Evolutionary conservation across 768 basidiomycete genomes (phyloP).

Genomic region (Kwoniella shandongensis): DNA sequence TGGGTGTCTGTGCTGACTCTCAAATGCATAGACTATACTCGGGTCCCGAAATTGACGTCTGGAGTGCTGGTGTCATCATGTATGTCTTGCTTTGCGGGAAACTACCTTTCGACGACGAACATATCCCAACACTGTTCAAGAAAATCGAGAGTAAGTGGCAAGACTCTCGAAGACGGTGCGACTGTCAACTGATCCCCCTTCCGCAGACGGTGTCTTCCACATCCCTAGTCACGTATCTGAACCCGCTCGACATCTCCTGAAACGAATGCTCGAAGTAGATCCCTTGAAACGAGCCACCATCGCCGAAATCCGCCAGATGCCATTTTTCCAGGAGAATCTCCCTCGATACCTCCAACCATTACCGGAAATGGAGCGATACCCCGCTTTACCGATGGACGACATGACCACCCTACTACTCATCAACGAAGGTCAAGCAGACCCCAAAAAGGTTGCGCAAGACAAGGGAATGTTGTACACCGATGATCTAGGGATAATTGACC

Average conservation of each 20-base stretch:
- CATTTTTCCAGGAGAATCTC: slow-evolving; percentile 84
- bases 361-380: slow-evolving; percentile 59
- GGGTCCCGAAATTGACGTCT: slow-evolving; percentile 97
- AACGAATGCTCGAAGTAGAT: slow-evolving; percentile 87
- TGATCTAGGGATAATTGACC: slow-evolving; percentile 87
- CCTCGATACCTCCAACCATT: slow-evolving; percentile 77
- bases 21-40: slow-evolving; percentile 67
- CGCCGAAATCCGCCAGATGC: slow-evolving; percentile 82
- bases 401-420: slow-evolving; percentile 40
- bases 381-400: slow-evolving; percentile 40
- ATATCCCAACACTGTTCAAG: slow-evolving; percentile 85
- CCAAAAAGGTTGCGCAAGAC: slow-evolving; percentile 43
- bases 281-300: slow-evolving; percentile 93
- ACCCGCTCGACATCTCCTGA: slow-evolving; percentile 76
- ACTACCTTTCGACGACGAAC: slow-evolving; percentile 95
- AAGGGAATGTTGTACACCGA: slow-evolving; percentile 65
- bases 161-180: too few species aligned
- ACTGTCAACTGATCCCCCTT: background rate
- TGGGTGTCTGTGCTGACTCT: background rate
- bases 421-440: slow-evolving; percentile 47
- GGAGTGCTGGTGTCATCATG: slow-evolving; percentile 98
- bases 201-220: slow-evolving; percentile 77
- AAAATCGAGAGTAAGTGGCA: slow-evolving; percentile 72
- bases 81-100: slow-evolving; percentile 96
- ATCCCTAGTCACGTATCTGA: slow-evolving; percentile 76